Evolutionary conservation across 2,329 filamentous ascomycete genomes (phyloP), one percentile per base, ranked within the genome.

Genomic region (Colletotrichum sp.): DNA sequence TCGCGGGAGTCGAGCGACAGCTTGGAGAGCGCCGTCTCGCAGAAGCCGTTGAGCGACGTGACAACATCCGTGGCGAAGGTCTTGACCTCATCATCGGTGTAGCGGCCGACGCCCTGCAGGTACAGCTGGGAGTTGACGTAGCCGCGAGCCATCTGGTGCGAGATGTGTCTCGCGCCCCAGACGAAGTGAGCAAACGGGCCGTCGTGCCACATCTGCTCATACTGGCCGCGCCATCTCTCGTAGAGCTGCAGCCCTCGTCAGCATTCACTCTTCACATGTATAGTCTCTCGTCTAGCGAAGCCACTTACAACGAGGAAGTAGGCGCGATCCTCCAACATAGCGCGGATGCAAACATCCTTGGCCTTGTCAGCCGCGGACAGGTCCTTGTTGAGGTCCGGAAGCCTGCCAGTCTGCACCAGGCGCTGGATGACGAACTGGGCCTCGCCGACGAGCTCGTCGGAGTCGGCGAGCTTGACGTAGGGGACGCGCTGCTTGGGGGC

Each of bases 151-250:
- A 71, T 24, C 36, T 59, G 39, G 36, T 44, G 71, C 7, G 71
- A 76, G n/a, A 78, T 66, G 39, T 79, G 79, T 52, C 76, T 76
- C 15, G 78, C 34, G 21, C 78, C 77, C 65, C 77, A 71, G 18
- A 77, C 67, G 8, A 80, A 68, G 71, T 76, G 69, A 7, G 57
- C 55, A 26, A 80, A 78, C 26, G 77, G 79, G 3, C 79, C 78
- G 13, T 77, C 64, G 63, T 79, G 76, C 57, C 78, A 74, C 77
- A 80, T 78, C 39, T 49, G 57, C 18, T 64, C 21, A 52, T 77
- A 77, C 59, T 79, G 77, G 57, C 72, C 76, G 63, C 75, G 72
- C 79, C 79, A 80, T 30, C 79, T 70, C 72, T 80, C 79, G 64
- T 79, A 79, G 10, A 78, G 60, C 78, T 80, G 36, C 7, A 18